Evolutionary conservation across 306 rosid genomes (phyloP), one percentile per base, ranked within the genome.

Genomic region (Vachellia pachyceras): DNA sequence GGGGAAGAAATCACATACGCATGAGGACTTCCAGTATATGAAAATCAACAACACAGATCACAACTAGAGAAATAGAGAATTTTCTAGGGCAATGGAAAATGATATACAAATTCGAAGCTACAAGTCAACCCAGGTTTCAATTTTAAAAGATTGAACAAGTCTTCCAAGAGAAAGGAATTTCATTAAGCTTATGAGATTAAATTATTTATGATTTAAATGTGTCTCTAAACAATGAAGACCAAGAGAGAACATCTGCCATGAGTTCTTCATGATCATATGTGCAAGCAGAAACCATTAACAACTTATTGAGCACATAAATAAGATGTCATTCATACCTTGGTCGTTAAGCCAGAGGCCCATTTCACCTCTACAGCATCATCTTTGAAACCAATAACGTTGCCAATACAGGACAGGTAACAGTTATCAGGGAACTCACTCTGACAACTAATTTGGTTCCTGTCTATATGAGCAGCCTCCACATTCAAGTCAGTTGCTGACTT

Each of bases 351-450:
- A 70, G 82, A 85, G 69, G 97, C 98, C 99, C 99, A 96, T 90
- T 82, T 90, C 85, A 96, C 97, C 87, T 91, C 97, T 76, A 96
- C 94, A 15, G 80, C 69, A 54, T 98, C 99, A 81, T 88, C 88
- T 79, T 13, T 78, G 78, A 93, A 87, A 80, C 94, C 93, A 5
- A 67, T 85, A 81, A 93, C 92, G 79, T 77, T 86, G 61, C 99
- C 99, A 69, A 96, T 86, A 81, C 80, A 73, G 50, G 94, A 85
- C 67, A 90, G 88, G 89, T 84, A 89, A 61, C 77, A 69, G 73
- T 80, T 85, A 83, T 86, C 86, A 18, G 80, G 66, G 45, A 75
- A 82, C 63, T 64, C 77, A 77, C 79, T 84, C 72, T 83, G 86
- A 83, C 67, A 60, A 35, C 77, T 79, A 80, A 39, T 80, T 72